Evolutionary conservation across 1,284 basidiomycete species (phyloP).

Genomic region (Rhodotorula sp.): DNA sequence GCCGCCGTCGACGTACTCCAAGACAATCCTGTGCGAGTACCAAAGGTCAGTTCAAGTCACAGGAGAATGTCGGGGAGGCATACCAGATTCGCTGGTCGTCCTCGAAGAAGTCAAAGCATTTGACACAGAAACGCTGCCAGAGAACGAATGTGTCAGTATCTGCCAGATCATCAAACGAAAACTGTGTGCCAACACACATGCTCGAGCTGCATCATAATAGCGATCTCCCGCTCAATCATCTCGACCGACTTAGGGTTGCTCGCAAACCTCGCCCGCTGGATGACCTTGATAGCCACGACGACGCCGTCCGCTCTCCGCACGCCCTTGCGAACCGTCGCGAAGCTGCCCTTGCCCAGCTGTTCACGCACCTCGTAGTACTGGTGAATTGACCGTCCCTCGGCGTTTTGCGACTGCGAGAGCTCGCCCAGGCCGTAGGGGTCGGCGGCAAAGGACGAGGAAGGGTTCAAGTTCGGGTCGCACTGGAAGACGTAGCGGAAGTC

Average conservation of each 20-base stretch:
- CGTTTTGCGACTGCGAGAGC: conserved; percentile 29
- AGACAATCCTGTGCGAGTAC: conserved; percentile 60
- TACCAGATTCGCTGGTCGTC: conserved; percentile 62
- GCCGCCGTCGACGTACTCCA: conserved; percentile 79
- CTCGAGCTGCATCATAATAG: conserved; percentile 67
- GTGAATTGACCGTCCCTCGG: conserved; percentile 19
- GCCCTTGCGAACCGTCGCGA: conserved; percentile 73
- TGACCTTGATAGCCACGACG: conserved; percentile 74
- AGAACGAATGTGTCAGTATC: background rate
- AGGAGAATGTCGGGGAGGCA: conserved; percentile 47
- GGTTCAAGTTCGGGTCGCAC: conserved; percentile 1
- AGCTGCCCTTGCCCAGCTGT: conserved; percentile 68
- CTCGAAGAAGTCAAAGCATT: conserved; percentile 73
- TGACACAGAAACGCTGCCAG: conserved; percentile 67
- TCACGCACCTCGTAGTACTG: conserved; percentile 41
- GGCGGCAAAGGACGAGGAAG: background rate
- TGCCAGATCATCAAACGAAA: background rate
- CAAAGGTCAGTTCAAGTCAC: background rate
- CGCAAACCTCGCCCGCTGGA: conserved; percentile 51
- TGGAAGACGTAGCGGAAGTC: conserved; percentile 40
- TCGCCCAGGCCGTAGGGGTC: conserved; percentile 30
- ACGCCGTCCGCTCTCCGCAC: conserved; percentile 60
- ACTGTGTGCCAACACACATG: conserved; percentile 54
- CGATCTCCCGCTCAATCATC: conserved; percentile 70
- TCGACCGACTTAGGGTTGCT: conserved; percentile 52